These are phyloP conservation scores for Aureobasidium sp. DNA, from an alignment of 2,329 filamentous ascomycete genomes.

Conservation along the genomic window DNA sequence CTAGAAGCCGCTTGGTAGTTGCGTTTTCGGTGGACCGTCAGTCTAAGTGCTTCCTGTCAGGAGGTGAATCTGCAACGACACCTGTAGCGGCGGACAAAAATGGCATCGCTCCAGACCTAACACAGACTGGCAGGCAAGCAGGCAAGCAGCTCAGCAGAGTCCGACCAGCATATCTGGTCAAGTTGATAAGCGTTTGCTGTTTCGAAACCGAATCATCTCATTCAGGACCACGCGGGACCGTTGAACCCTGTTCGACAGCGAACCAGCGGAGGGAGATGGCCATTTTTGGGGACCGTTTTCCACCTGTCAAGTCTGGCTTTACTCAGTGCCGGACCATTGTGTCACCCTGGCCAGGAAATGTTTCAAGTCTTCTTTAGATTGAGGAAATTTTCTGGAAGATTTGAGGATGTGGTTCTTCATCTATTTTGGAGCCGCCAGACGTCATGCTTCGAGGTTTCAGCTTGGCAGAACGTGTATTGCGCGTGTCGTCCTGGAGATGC, in stretches of 20 bases:
- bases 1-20: background rate
- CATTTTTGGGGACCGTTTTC: background rate
- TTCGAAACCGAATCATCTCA: background rate
- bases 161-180: background rate
- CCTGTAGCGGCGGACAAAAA: background rate
- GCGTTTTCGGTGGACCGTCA: background rate
- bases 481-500: background rate
- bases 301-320: background rate
- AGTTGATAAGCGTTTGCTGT: background rate
- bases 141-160: background rate
- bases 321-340: background rate
- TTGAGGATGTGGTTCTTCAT: no score
- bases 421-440: background rate
- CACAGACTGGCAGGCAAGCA: no score
- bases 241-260: background rate
- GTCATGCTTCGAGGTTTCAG: background rate
- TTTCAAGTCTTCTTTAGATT: background rate
- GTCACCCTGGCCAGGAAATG: background rate
- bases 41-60: background rate
- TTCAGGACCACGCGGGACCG: slow-evolving; percentile 2
- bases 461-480: background rate
- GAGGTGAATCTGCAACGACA: background rate
- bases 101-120: no score
- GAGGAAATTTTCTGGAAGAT: background rate
- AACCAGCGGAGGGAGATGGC: background rate